A percentile compares a stretch with the other conserved stretches of the same genome.
phyloP scores from a whole-genome alignment of 257 asterid genomes.

The Solanum verrucosum region DNA sequence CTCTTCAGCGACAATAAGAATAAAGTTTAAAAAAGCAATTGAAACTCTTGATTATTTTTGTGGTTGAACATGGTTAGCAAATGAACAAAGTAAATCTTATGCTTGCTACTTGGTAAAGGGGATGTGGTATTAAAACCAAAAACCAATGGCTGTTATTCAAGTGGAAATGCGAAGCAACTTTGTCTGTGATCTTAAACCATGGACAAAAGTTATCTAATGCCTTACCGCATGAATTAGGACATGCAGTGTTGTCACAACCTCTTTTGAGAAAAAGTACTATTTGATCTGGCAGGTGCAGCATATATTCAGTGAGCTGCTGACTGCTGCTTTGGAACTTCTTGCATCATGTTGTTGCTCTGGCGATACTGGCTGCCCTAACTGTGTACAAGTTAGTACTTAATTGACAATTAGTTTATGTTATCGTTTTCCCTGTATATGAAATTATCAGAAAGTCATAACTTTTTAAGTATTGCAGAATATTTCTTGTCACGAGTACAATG shows the following conservation, averaged over 20 bases:
- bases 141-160: neutral
- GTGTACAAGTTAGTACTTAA: constrained; percentile 57
- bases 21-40: neutral
- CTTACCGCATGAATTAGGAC: neutral
- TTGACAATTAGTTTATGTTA: neutral
- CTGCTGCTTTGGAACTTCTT: constrained; percentile 78
- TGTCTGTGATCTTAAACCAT: neutral
- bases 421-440: neutral
- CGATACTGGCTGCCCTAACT: constrained; percentile 84
- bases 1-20: neutral
- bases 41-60: neutral
- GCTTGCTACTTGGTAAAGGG: neutral
- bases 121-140: neutral
- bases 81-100: neutral
- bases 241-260: neutral
- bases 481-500: constrained; percentile 72
- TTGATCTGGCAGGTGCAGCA: constrained; percentile 58
- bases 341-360: constrained; percentile 69
- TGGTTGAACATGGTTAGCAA: neutral
- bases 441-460: neutral
- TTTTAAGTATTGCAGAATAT: constrained; percentile 31
- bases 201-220: neutral
- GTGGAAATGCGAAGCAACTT: neutral
- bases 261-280: neutral
- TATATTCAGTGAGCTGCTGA: constrained; percentile 52